Base-by-base conservation (phyloP, 2,329 filamentous ascomycete genomes). In the Nannizziopsis arthrosporioides region DNA sequence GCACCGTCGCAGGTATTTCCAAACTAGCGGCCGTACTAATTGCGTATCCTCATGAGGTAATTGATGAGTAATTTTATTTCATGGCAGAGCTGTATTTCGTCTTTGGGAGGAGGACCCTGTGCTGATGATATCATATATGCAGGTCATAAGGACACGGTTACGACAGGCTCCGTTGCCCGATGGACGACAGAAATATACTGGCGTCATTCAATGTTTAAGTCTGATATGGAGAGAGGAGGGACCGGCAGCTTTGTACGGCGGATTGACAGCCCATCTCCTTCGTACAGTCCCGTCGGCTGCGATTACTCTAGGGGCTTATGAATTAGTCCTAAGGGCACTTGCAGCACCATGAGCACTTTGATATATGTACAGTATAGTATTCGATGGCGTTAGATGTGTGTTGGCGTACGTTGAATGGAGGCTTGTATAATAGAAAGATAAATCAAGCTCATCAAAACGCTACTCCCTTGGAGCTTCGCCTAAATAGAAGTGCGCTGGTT, bases 171-270 rank as follows among this genome's bases (percentile, higher is more conserved):
- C 90, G 82, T 63, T 85, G 85, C 67, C 87, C 78, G 61, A 61
- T 55, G 83, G 83, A 2, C 73, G 76, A 17, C 77, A 81, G 53
- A 94, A 93, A 64, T 96, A 95, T 63, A 92, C 84, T 0, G 87
- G 89, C 3, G 73, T 95, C 19, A 68, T 85, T 5, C 89, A 94
- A 64, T 94, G 88, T 70, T 94, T 95, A 72, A 80, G 80, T 63
- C 76, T 86, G n/a, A 83, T 95, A 38, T 90, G 81, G 76, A 84
- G 82, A 60, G 87, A 95, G 59, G 89, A 95, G 64, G 87, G 89
- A 43, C 74, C 94, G 65, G 78, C 81, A 40, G 84, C 84, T 32
- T 72, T 95, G 53, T 95, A 95, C 62, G 89, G 90, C 48, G 89
- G 89, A n/a, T 73, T 95, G 60, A 93, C 88, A 10, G 88, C 89